A percentile compares a stretch with the other conserved stretches of the same genome.
These are phyloP conservation scores for Phytophthora fragariae DNA, from an alignment of 352 stramenopile genomes.

Conservation along the genomic window DNA sequence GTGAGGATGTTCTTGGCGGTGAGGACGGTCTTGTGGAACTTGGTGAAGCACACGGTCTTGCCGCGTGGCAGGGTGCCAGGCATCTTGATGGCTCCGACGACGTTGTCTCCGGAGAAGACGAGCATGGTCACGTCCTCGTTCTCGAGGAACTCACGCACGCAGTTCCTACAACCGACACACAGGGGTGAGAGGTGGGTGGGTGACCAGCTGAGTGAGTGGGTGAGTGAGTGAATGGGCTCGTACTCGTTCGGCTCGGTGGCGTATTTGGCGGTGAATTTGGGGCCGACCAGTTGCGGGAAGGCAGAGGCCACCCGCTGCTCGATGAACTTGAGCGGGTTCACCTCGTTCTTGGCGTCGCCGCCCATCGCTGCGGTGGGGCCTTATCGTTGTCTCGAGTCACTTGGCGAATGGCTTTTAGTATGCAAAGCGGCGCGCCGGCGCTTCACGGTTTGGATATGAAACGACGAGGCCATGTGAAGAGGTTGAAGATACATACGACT, in stretches of 20 bases:
- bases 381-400: neutral
- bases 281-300: constrained; percentile 61
- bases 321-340: constrained; percentile 84
- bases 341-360: constrained; percentile 70
- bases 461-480: constrained; percentile 9
- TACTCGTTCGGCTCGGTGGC: constrained; percentile 85
- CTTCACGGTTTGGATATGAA: constrained; percentile 35
- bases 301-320: constrained; percentile 81
- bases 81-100: constrained; percentile 88
- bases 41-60: constrained; percentile 94
- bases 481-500: constrained; percentile 1
- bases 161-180: constrained; percentile 40
- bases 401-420: constrained; percentile 10
- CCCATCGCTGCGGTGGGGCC: constrained; percentile 43
- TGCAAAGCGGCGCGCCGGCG: constrained; percentile 19
- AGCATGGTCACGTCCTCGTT: constrained; percentile 88
- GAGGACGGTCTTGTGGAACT: constrained; percentile 86
- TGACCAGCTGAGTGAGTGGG: neutral
- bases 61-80: constrained; percentile 83
- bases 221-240: constrained; percentile 8
- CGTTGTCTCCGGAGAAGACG: constrained; percentile 91
- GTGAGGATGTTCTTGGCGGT: constrained; percentile 85
- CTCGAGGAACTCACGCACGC: constrained; percentile 91
- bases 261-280: constrained; percentile 87
- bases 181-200: neutral